Evolutionary conservation across 2,329 filamentous ascomycete genomes (phyloP).

Genomic region (Byssothecium circinans): DNA sequence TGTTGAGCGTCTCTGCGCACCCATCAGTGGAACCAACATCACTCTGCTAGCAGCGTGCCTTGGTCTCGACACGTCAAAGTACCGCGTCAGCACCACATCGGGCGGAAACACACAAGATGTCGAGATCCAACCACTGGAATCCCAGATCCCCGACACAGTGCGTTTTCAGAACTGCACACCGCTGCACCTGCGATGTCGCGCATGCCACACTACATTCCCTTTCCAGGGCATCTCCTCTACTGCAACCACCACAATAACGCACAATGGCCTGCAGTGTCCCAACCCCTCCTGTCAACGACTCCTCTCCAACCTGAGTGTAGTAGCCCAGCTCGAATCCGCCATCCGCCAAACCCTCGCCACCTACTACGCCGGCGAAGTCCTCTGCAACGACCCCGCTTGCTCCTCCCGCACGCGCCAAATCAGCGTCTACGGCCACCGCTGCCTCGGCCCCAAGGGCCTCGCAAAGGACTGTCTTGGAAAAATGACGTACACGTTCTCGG

Average conservation of each 20-base stretch:
- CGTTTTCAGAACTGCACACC: slow-evolving; percentile 82
- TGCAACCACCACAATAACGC: slow-evolving; percentile 42
- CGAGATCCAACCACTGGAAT: slow-evolving; percentile 83
- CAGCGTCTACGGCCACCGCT: slow-evolving; percentile 87
- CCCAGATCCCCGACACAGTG: slow-evolving; percentile 87
- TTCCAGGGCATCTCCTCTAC: slow-evolving; percentile 71
- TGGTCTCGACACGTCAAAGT: slow-evolving; percentile 86
- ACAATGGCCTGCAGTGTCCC: slow-evolving; percentile 74
- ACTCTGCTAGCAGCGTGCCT: slow-evolving; percentile 89
- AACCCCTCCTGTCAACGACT: slow-evolving; percentile 62
- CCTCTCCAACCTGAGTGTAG: slow-evolving; percentile 71
- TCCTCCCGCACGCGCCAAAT: slow-evolving; percentile 86
- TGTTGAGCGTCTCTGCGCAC: slow-evolving; percentile 95
- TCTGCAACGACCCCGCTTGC: slow-evolving; percentile 87
- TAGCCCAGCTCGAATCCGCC: slow-evolving; percentile 84
- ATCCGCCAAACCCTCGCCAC: slow-evolving; percentile 75
- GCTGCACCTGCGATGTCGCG: slow-evolving; percentile 76
- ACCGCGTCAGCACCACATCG: slow-evolving; percentile 67
- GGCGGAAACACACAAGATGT: slow-evolving; percentile 48
- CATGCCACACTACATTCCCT: slow-evolving; percentile 69
- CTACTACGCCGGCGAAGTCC: slow-evolving; percentile 92
- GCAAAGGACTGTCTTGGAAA: slow-evolving; percentile 81
- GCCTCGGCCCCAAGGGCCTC: slow-evolving; percentile 82
- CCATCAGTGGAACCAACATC: slow-evolving; percentile 89
- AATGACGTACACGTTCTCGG: slow-evolving; percentile 85